Conservation (phyloP, 1,284 basidiomycete species). For the Gomphus sp. region DNA sequence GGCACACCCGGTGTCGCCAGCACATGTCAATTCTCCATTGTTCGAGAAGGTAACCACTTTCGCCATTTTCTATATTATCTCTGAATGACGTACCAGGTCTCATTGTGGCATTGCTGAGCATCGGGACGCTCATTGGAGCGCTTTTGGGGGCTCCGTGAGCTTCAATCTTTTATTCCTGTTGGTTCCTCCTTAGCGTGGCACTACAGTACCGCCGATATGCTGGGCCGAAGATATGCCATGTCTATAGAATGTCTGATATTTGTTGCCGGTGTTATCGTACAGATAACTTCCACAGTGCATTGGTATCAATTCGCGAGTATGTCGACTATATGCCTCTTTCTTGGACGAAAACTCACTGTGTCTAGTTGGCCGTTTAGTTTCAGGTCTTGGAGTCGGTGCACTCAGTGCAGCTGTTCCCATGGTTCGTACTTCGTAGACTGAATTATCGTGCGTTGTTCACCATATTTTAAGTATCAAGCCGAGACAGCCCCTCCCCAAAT, state of each 20-base stretch:
- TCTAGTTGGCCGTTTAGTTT: slow-evolving; percentile 57
- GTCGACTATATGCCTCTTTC: slow-evolving; percentile 13
- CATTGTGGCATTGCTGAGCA: slow-evolving; percentile 61
- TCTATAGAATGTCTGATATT: slow-evolving; percentile 57
- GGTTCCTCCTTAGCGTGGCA: neutral
- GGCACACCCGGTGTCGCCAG: slow-evolving; percentile 26
- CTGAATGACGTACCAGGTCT: slow-evolving; percentile 29
- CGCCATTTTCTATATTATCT: slow-evolving; percentile 16
- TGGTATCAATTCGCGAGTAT: slow-evolving; percentile 50
- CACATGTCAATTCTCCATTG: slow-evolving; percentile 42
- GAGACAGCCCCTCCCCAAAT: slow-evolving; percentile 73
- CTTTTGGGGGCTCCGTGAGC: slow-evolving; percentile 51
- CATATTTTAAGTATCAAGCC: slow-evolving; percentile 47
- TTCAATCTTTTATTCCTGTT: neutral
- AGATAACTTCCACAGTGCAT: slow-evolving; percentile 35
- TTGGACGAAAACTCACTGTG: slow-evolving; percentile 20
- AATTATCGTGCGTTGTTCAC: neutral
- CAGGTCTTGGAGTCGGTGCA: slow-evolving; percentile 63
- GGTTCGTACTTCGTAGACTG: slow-evolving; percentile 20
- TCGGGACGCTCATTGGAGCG: slow-evolving; percentile 56
- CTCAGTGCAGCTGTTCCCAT: slow-evolving; percentile 72
- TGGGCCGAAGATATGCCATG: slow-evolving; percentile 71
- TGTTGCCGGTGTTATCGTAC: slow-evolving; percentile 61
- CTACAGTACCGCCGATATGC: slow-evolving; percentile 40
- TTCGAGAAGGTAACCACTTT: slow-evolving; percentile 32